Evolutionary conservation across 2,329 filamentous ascomycete species (phyloP).

Genomic region (Davidsoniella virescens): DNA sequence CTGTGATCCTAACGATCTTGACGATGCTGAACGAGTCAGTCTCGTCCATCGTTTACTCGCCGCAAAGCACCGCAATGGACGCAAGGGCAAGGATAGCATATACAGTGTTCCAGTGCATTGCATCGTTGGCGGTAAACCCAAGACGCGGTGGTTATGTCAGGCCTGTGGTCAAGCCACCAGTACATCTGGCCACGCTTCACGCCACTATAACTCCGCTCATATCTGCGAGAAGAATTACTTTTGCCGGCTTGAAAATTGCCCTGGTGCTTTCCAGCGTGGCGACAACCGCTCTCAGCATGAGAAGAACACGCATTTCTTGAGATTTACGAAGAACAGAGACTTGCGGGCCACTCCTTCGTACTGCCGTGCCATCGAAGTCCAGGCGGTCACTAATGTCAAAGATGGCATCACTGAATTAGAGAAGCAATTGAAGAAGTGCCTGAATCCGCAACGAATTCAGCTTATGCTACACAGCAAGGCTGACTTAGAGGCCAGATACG

Average conservation of each 20-base stretch:
- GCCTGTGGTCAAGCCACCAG: slow-evolving; percentile 1
- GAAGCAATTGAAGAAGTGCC: too few relatives aligned
- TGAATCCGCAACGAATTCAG: too few relatives aligned
- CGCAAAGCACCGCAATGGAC: not conserved
- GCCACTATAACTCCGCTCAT: slow-evolving; percentile 4
- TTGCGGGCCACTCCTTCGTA: not conserved
- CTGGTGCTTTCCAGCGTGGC: slow-evolving; percentile 1
- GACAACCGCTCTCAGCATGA: slow-evolving; percentile 8
- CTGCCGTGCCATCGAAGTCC: not conserved
- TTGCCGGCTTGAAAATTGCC: slow-evolving; percentile 5
- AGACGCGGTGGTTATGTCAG: slow-evolving; percentile 4
- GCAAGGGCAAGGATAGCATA: slow-evolving; percentile 3
- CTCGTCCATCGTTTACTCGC: not conserved
- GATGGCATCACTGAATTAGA: too few relatives aligned
- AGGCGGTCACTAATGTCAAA: not conserved
- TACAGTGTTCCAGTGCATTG: slow-evolving; percentile 2
- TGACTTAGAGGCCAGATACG: too few relatives aligned
- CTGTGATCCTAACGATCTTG: too few relatives aligned
- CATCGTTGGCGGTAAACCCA: not conserved
- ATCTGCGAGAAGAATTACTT: not conserved
- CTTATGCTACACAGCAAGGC: too few relatives aligned
- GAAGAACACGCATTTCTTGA: not conserved
- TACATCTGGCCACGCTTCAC: slow-evolving; percentile 4
- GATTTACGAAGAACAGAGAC: not conserved
- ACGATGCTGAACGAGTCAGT: not conserved